phyloP scores from a whole-genome alignment of 371 early-diverging fungal species.

The Rhizopus sp. region DNA sequence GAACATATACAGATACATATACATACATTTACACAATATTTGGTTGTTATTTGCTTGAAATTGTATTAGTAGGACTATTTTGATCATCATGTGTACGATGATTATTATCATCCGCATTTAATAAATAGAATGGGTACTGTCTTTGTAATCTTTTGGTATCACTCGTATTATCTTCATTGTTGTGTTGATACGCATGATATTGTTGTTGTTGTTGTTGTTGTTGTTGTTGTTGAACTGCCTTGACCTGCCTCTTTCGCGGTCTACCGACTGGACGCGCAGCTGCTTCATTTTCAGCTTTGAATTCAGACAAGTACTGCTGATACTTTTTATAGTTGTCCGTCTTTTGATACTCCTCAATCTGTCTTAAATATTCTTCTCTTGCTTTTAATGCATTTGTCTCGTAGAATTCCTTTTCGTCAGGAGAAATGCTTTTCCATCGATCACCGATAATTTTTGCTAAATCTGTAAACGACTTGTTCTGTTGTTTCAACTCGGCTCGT shows the following conservation, averaged over 20 bases:
- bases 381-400: slow-evolving; percentile 34
- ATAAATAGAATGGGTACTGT: slow-evolving; percentile 28
- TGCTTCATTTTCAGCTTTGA: slow-evolving; percentile 49
- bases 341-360: slow-evolving; percentile 40
- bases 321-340: slow-evolving; percentile 44
- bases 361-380: slow-evolving; percentile 40
- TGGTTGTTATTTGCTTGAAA: background rate
- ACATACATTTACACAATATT: background rate
- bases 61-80: background rate
- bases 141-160: slow-evolving; percentile 10
- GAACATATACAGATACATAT: background rate
- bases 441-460: slow-evolving; percentile 55
- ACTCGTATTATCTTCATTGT: slow-evolving; percentile 1
- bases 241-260: slow-evolving; percentile 27
- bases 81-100: background rate
- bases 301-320: slow-evolving; percentile 47
- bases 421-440: slow-evolving; percentile 44
- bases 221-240: background rate
- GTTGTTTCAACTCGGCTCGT: slow-evolving; percentile 44
- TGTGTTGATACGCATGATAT: background rate
- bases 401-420: slow-evolving; percentile 35
- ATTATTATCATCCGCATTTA: slow-evolving; percentile 18
- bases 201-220: slow-evolving; percentile 1
- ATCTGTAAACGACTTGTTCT: slow-evolving; percentile 52
- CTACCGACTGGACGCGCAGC: slow-evolving; percentile 41